Conservation (phyloP, 169 alveolate species). For the Pseudocohnilembus persalinus region DNA sequence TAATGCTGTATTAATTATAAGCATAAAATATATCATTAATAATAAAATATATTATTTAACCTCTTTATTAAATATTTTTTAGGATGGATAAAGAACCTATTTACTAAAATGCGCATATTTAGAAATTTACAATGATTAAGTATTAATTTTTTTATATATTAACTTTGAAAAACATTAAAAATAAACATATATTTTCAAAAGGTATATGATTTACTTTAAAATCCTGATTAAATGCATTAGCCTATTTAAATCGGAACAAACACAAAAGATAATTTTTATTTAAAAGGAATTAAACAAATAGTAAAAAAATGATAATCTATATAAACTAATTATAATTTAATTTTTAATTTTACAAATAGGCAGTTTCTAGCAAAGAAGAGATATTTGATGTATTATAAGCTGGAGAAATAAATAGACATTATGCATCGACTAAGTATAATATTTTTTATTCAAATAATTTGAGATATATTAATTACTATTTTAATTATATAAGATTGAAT, state of each 20-base stretch:
- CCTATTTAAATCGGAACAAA: constrained; percentile 59
- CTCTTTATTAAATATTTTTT: background rate
- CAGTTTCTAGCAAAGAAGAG: constrained; percentile 54
- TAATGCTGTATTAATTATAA: background rate
- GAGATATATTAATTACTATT: too few relatives aligned
- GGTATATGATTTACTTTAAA: constrained; percentile 61
- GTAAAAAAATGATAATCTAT: too few relatives aligned
- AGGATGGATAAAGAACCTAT: constrained; percentile 40
- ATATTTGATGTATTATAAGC: constrained; percentile 48
- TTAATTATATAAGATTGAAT: constrained; percentile 76
- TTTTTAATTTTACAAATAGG: too few relatives aligned
- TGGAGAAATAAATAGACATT: constrained; percentile 71
- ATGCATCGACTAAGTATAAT: constrained; percentile 81
- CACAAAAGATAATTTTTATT: constrained; percentile 61
- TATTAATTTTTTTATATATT: too few relatives aligned
- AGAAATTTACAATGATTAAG: constrained; percentile 78
- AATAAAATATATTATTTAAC: background rate
- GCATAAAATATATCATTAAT: too few relatives aligned
- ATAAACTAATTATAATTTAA: too few relatives aligned
- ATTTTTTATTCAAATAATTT: too few relatives aligned
- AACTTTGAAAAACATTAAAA: too few relatives aligned
- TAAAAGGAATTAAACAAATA: constrained; percentile 68
- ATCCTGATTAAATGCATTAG: constrained; percentile 44
- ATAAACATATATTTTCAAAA: too few relatives aligned
- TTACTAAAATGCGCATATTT: constrained; percentile 63